phyloP scores from a whole-genome alignment of 352 stramenopile genomes.

The Phytophthora europaea region DNA sequence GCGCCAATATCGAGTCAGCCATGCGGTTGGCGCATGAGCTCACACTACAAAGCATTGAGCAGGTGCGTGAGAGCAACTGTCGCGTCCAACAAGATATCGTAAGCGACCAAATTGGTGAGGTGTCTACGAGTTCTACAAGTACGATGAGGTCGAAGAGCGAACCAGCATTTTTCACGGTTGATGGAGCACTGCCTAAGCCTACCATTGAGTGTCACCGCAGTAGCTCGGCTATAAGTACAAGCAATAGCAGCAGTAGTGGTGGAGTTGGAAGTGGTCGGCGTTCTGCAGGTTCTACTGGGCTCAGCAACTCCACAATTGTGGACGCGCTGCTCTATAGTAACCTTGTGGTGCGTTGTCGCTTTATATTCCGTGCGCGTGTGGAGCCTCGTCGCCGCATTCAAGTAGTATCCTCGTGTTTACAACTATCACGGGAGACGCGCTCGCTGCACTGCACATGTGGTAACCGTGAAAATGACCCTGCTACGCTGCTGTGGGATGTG shows the following conservation, averaged over 20 bases:
- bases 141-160: constrained; percentile 40
- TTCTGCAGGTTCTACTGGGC: constrained; percentile 18
- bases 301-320: constrained; percentile 76
- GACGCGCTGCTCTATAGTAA: constrained; percentile 85
- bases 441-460: constrained; percentile 79
- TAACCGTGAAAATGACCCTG: constrained; percentile 79
- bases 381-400: constrained; percentile 79
- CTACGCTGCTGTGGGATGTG: constrained; percentile 72
- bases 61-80: constrained; percentile 64
- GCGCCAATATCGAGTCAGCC: constrained; percentile 85
- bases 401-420: constrained; percentile 74
- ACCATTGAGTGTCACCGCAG: constrained; percentile 34
- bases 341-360: constrained; percentile 79
- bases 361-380: constrained; percentile 83
- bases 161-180: constrained; percentile 24
- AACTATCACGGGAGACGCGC: constrained; percentile 73
- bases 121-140: constrained; percentile 11
- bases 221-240: constrained; percentile 28
- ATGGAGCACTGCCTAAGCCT: constrained; percentile 21
- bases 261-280: constrained; percentile 17
- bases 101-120: constrained; percentile 33
- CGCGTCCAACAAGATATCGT: constrained; percentile 49
- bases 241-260: constrained; percentile 16
- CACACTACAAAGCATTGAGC: constrained; percentile 78
- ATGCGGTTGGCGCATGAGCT: constrained; percentile 82